Evolutionary conservation across 1,284 basidiomycete species (phyloP), one percentile per base, ranked within the genome.

Genomic region (Leucoagaricus sp.): DNA sequence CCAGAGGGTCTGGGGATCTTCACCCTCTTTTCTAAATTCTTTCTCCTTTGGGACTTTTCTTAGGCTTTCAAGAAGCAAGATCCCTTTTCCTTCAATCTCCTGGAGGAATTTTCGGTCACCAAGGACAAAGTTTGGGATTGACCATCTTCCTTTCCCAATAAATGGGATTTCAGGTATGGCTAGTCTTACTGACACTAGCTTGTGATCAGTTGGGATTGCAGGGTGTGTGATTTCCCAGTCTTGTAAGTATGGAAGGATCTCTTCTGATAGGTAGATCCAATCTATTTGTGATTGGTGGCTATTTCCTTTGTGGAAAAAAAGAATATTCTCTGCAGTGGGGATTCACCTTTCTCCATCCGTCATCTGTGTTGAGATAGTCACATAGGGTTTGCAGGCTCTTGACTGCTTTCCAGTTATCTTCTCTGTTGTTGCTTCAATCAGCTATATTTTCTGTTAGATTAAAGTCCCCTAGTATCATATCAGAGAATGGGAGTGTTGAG

Each of bases 401-500:
- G 0, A 72, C 58, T 3, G 57, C 60, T 2, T 61, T 49, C 0
- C 57, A 58, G 10, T 59, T 25, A 3, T 28, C 41, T 3, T 31
- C n/a, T 1, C 23, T 12, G 4, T 64, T 58, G 1, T 40, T 19
- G 6, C 75, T 75, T 0, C 74, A 38, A 58, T 79, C 75, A 0
- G 75, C 61, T 0, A 60, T 17, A 1, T 75, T 70, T 59, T 80
- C 75, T 0, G 75, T 71, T 4, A 76, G 61, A 48, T 80, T 81
- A 42, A 75, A 77, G 57, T 80, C 76, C 0, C 78, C 76, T 0
- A 71, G 42, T 46, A 79, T 61, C 0, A 77, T 48, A 40, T 75
- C 68, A 0, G 71, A 71, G 21, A 45, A 65, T 15, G 52, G 26
- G 0, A 66, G 29, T n/a, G n/a, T n/a, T n/a, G n/a, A n/a, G n/a